Evolutionary conservation across 495 filamentous ascomycete species (phyloP), one percentile per base, ranked within the genome.

Genomic region (Amphirosellinia nigrospora): DNA sequence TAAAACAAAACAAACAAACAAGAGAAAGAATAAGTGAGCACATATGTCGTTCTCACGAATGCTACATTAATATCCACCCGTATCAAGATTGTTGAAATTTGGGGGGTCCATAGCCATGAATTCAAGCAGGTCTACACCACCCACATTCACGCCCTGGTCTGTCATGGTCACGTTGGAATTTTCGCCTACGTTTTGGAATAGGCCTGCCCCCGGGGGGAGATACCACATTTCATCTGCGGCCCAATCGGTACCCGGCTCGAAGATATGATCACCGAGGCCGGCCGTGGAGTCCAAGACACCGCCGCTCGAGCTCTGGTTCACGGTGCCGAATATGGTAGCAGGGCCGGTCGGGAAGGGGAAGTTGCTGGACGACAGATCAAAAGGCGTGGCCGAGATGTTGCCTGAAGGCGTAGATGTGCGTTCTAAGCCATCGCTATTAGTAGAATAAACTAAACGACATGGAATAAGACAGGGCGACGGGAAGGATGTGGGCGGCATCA

Each of bases 91-190:
- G 30, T 53, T 53, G 26, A 80, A 82, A 58, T 76, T 74, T 39
- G 80, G 79, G 23, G 79, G 80, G 38, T 86, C 86, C 80, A 87
- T 83, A 0, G 83, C 84, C 85, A 88, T 87, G 68, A 83, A 88
- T 69, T 88, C 86, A 7, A 88, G 80, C 72, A 88, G 62, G 64
- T 88, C 86, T 10, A 88, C 73, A 4, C 86, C 86, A 45, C 83
- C 85, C 0, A 87, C 82, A 70, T 85, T 88, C 39, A 88, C 86
- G 41, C 86, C 86, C 75, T 88, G 86, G 8, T 86, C 85, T 39
- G 85, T 87, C 83, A 87, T 87, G 43, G 85, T 85, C 30, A 87
- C 85, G 5, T 78, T 78, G 26, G 77, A 75, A 64, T 84, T 83
- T 70, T 85, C 85, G 58, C 76, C 76, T 48, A 86, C 77, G 70